Evolutionary conservation across 768 basidiomycete genomes (phyloP).

Genomic region (Coprinopsis cinerea): DNA sequence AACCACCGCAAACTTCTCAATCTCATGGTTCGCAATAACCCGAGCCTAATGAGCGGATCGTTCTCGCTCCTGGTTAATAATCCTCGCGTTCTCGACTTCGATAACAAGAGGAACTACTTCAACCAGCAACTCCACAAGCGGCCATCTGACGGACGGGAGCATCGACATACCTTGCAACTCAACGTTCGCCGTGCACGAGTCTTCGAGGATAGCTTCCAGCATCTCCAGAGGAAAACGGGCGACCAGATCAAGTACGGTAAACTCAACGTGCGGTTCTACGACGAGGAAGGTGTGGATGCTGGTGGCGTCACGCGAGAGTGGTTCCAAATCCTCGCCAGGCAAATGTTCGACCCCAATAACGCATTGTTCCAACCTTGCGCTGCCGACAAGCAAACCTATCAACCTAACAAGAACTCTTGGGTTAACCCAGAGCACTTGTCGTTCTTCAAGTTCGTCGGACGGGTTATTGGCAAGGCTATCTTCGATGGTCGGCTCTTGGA

Average conservation of each 20-base stretch:
- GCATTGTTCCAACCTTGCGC: conserved; percentile 98
- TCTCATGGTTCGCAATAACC: conserved; percentile 97
- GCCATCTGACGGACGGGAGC: conserved; percentile 64
- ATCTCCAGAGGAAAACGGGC: conserved; percentile 82
- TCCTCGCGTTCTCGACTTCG: conserved; percentile 94
- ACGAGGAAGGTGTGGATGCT: conserved; percentile 97
- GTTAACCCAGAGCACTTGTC: conserved; percentile 94
- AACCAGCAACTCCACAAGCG: conserved; percentile 87
- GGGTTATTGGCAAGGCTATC: conserved; percentile 96
- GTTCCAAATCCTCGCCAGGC: conserved; percentile 96
- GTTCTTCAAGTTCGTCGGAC: conserved; percentile 98
- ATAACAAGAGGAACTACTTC: conserved; percentile 98
- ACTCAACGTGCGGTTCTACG: conserved; percentile 91
- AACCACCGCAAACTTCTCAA: conserved; percentile 91
- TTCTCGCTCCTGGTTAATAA: conserved; percentile 96
- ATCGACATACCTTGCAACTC: conserved; percentile 77
- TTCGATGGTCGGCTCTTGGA: conserved; percentile 95
- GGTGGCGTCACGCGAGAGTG: conserved; percentile 98
- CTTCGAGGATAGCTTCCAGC: conserved; percentile 96
- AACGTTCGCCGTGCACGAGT: conserved; percentile 88
- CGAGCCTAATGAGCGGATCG: conserved; percentile 95
- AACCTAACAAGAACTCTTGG: conserved; percentile 90
- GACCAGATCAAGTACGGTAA: conserved; percentile 99
- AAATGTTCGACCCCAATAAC: conserved; percentile 99
- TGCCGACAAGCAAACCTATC: conserved; percentile 91